Evolutionary conservation across 805 yeast species (phyloP), one percentile per base, ranked within the genome.

Genomic region (Nakazawaea ambrosiae): DNA sequence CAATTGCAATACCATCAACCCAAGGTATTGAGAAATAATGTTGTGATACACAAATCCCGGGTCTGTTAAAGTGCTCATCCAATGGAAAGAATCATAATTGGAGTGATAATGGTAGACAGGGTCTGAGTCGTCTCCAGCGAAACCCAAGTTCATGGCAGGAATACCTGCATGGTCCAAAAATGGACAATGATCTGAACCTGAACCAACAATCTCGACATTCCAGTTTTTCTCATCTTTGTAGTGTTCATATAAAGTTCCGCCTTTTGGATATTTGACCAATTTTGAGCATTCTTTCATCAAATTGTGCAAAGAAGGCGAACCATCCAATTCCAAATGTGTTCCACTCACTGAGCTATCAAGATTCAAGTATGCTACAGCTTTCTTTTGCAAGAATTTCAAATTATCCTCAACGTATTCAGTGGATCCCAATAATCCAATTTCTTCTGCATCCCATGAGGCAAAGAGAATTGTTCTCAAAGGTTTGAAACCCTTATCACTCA

Each of bases 401-500:
- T 73, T 61, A 37, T 74, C 77, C 53, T 83, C 90, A 4, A 79
- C 87, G 61, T 68, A 83, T 49, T 85, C 92, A 0, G 92, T 79
- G 0, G 88, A 76, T 1, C 95, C 95, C 22, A 85, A 45, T 38
- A 77, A 59, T 0, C 84, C 90, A 44, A 72, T 72, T 50, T 79
- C 86, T 46, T 78, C 88, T 27, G 84, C 94, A 58, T 86, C 95
- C 88, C 88, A 86, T 20, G 84, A 76, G 0, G 81, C 80, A 33
- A 86, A 63, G 39, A 74, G 65, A 19, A 86, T 78, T 0, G 88
- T 74, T 49, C 92, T 64, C 32, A 73, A 53, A 10, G 95, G 94
- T 49, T 69, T 73, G 88, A 88, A 85, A 8, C 86, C 87, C 2
- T 51, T 44, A 41, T 68, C 61, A 24, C 54, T 45, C 36, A 82